Base-by-base conservation (phyloP, 2,329 filamentous ascomycete species). In the Trichophyton mentagrophytes region DNA sequence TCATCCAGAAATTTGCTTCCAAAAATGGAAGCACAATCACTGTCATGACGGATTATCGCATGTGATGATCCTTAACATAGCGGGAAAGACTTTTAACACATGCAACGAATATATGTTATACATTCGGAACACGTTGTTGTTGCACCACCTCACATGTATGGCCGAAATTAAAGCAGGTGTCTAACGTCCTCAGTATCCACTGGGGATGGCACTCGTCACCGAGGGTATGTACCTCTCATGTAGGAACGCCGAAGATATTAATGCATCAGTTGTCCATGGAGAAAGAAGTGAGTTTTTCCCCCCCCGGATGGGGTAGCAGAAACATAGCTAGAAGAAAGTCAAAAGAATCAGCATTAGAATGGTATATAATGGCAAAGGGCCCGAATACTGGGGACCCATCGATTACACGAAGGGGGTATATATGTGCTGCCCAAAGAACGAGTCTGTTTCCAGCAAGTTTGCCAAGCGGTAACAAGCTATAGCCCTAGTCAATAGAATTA, bases 61-160 rank as follows among this genome's bases (percentile, higher is more conserved):
- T 46, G 38, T 47, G 33, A 46, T 47, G 11, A 20, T 42, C 6
- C 11, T 40, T n/a, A 30, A 20, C 20, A 40, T 38, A 22, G 36
- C n/a, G 25, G 27, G 36, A 38, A 11, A 11, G 33, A 13, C 9
- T 38, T 22, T 53, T 30, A 53, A 30, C 49, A 3, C 22, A 38
- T 33, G 25, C 49, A 59, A 17, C 27, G 25, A 47, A n/a, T 44
- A 42, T 58, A 42, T 46, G 25, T 30, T 59, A 59, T 59, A 40
- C 38, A 47, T 33, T 47, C 57, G 15, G 57, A 44, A 59, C 57
- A 47, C 40, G 20, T 59, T 44, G 57, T 40, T 38, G 57, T 59
- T 59, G 57, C 57, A 59, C 57, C 33, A 38, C 55, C 30, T 57
- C 33, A 40, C 11, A 15, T 38, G 55, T 38, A 57, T 40, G 38